Evolutionary conservation across 2,329 filamentous ascomycete species (phyloP), one percentile per base, ranked within the genome.

Genomic region (Trichoderma harzianum): DNA sequence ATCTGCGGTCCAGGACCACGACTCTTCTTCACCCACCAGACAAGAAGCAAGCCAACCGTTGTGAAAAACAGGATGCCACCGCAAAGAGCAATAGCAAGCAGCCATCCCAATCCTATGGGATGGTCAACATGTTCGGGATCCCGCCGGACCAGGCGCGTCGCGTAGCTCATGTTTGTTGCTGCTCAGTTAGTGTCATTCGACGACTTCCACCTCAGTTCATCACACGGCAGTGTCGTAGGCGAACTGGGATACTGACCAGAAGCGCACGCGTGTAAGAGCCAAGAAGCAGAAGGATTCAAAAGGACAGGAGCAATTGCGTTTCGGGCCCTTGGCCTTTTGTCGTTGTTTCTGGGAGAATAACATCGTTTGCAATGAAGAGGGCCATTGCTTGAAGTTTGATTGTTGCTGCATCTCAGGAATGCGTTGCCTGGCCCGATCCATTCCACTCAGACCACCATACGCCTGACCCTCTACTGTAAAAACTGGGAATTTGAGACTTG

Each of bases 31-130:
- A 82, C 73, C 26, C 76, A 74, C 78, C 82, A 83, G 7, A 84
- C 76, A 60, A 86, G 81, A 28, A 86, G 71, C 30, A 85, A 78
- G 0, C 83, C 84, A 7, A 87, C 71, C 8, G 75, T 78, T 2
- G 82, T 78, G 75, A 86, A 85, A 16, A 88, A 72, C 7, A 86
- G 68, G 2, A 85, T 75, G 18, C 84, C 83, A n/a, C 85, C 85
- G 36, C 82, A 82, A 30, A 89, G 74, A 14, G 83, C 83, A 69
- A 88, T 84, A 69, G 81, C 81, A 39, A 87, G 78, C 18, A 85
- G 73, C 77, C 80, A 81, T n/a, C 80, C 80, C 14, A 84, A 71
- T 10, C 79, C 78, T 43, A 83, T 73, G 8, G 76, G 76, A 12
- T 74, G 58, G 5, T 39, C 51, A n/a, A 26, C 28, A 8, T 39